Conservation (phyloP, 805 yeast genomes). For the Ogataea siamensis region DNA sequence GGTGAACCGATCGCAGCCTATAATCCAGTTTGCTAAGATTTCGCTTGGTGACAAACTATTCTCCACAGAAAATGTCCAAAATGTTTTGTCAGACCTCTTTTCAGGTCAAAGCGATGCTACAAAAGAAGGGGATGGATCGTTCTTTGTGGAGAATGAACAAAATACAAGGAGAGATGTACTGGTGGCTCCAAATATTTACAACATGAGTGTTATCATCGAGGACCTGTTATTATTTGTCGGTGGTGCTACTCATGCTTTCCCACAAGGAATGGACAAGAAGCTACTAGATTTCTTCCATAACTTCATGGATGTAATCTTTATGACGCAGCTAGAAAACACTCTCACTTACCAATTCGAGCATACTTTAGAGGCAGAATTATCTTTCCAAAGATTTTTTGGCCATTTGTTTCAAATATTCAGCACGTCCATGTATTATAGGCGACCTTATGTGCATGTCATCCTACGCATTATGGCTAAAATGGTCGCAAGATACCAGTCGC, state of each 20-base stretch:
- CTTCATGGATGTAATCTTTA: constrained; percentile 63
- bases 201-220: constrained; percentile 76
- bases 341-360: constrained; percentile 52
- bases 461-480: constrained; percentile 42
- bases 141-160: constrained; percentile 60
- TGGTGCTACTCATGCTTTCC: constrained; percentile 47
- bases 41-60: constrained; percentile 35
- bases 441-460: constrained; percentile 49
- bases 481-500: constrained; percentile 35
- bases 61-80: constrained; percentile 36
- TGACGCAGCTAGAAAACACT: constrained; percentile 60
- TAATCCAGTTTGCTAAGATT: constrained; percentile 38
- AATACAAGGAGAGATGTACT: constrained; percentile 56
- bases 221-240: constrained; percentile 68
- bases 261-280: constrained; percentile 25
- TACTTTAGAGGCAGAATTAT: constrained; percentile 36
- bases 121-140: constrained; percentile 29
- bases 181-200: constrained; percentile 69
- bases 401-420: constrained; percentile 52
- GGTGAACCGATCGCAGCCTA: constrained; percentile 19
- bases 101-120: constrained; percentile 50
- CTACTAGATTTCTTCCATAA: constrained; percentile 50
- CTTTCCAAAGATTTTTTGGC: constrained; percentile 38
- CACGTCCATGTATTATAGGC: constrained; percentile 58
- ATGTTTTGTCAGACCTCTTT: constrained; percentile 57